These are phyloP conservation scores for Amesomyces nigricolor DNA, from an alignment of 2,329 filamentous ascomycete species.

Conservation along the genomic window DNA sequence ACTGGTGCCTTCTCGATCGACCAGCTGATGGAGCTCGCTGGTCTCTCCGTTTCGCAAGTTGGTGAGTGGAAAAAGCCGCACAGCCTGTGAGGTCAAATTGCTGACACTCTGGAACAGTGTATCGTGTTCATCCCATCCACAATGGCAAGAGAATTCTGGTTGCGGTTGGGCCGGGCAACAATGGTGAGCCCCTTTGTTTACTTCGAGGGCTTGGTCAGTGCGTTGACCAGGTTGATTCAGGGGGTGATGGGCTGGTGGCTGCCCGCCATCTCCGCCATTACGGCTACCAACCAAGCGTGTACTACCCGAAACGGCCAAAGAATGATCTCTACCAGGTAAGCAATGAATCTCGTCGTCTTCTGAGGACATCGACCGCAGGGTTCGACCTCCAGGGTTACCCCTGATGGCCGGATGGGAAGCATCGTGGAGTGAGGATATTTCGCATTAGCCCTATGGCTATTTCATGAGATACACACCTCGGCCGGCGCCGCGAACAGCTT, in stretches of 20 bases:
- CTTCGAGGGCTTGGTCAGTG: slow-evolving; percentile 18
- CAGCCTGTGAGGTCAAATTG: background rate
- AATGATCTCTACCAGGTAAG: slow-evolving; percentile 80
- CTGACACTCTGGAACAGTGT: slow-evolving; percentile 52
- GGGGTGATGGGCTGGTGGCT: slow-evolving; percentile 90
- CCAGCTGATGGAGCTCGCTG: slow-evolving; percentile 95
- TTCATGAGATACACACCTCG: background rate
- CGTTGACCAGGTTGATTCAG: slow-evolving; percentile 43
- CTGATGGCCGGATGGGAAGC: background rate
- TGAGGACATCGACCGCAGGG: background rate
- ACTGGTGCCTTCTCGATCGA: slow-evolving; percentile 84
- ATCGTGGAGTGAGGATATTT: background rate
- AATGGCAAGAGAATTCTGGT: slow-evolving; percentile 71
- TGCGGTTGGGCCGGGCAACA: slow-evolving; percentile 82
- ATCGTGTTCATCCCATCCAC: slow-evolving; percentile 70
- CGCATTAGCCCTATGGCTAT: slow-evolving; percentile 5
- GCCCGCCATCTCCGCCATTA: slow-evolving; percentile 89
- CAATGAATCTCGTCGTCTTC: background rate
- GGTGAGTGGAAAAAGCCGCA: slow-evolving; percentile 42
- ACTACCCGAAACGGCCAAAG: slow-evolving; percentile 88
- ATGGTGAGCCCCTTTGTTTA: slow-evolving; percentile 42
- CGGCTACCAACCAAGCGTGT: slow-evolving; percentile 81
- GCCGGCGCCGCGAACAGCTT: slow-evolving; percentile 8
- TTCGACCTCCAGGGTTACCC: background rate
- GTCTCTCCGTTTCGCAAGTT: slow-evolving; percentile 86